Evolutionary conservation across 2,329 filamentous ascomycete species (phyloP).

Genomic region (Fusarium anguioides): DNA sequence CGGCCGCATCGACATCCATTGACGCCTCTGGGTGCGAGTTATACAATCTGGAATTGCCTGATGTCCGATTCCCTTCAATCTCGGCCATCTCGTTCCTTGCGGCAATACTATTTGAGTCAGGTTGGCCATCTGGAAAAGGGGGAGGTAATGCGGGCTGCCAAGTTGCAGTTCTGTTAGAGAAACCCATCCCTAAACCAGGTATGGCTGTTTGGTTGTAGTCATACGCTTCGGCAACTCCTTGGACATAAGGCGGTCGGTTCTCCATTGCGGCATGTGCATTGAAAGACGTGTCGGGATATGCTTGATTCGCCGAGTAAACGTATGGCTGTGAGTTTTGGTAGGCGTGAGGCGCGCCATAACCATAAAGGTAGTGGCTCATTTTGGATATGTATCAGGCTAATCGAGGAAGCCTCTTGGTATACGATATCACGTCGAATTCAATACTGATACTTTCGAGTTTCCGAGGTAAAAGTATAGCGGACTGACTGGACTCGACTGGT

Average conservation of each 20-base stretch:
- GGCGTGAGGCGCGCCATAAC: constrained; percentile 40
- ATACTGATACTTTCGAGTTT: not conserved
- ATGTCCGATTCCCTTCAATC: not conserved
- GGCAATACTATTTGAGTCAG: not conserved
- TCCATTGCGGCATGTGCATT: constrained; percentile 12
- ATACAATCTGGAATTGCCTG: not conserved
- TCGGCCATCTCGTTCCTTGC: not conserved
- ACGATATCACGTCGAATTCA: not conserved
- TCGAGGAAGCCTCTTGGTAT: not conserved
- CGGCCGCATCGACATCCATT: constrained; percentile 49
- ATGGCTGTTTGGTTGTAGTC: constrained; percentile 48
- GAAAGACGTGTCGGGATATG: constrained; percentile 21
- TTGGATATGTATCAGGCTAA: not conserved
- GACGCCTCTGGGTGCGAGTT: constrained; percentile 2
- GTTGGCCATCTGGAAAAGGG: constrained; percentile 5
- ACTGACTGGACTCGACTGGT: not conserved
- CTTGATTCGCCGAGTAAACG: constrained; percentile 27
- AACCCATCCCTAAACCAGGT: constrained; percentile 50
- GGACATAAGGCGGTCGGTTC: constrained; percentile 11
- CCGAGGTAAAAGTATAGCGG: not conserved
- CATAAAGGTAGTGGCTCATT: constrained; percentile 49
- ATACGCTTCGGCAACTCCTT: constrained; percentile 31
- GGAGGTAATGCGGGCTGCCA: constrained; percentile 34
- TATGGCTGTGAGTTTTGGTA: constrained; percentile 40
- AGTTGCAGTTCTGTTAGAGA: constrained; percentile 27